These are phyloP conservation scores for Favolaschia claudopus DNA, from an alignment of 768 basidiomycete species.

Conservation along the genomic window DNA sequence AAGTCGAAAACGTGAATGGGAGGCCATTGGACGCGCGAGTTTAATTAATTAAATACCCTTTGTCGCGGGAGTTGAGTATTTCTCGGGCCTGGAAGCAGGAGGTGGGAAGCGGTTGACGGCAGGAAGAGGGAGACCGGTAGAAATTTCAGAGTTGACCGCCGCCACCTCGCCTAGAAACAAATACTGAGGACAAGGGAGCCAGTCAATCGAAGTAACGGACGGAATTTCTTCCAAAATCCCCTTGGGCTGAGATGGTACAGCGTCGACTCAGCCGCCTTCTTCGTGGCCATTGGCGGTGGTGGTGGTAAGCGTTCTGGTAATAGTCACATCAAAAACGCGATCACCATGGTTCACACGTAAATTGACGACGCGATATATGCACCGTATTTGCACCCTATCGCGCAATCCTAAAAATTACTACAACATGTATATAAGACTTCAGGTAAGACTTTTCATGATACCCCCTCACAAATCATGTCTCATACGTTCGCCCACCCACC, in stretches of 20 bases:
- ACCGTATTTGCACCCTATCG: too few relatives aligned
- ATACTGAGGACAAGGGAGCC: constrained; percentile 2
- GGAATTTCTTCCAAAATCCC: constrained; percentile 97
- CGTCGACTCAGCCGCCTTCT: constrained; percentile 86
- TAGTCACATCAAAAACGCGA: not conserved
- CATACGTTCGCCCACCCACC: constrained; percentile 41
- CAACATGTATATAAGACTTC: too few relatives aligned
- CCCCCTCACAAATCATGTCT: constrained; percentile 28
- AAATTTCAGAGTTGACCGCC: constrained; percentile 90
- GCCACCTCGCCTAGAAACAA: constrained; percentile 73
- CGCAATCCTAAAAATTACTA: too few relatives aligned
- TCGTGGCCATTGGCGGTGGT: constrained; percentile 63
- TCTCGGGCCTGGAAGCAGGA: constrained; percentile 88
- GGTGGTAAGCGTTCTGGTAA: not conserved
- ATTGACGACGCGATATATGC: too few relatives aligned
- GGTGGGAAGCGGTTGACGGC: constrained; percentile 80
- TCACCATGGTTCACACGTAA: too few relatives aligned
- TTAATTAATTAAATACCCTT: constrained; percentile 72
- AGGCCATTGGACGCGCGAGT: not conserved
- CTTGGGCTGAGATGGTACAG: constrained; percentile 89
- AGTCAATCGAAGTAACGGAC: constrained; percentile 53
- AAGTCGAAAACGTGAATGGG: constrained; percentile 3
- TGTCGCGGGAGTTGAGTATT: constrained; percentile 87
- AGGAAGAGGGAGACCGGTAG: constrained; percentile 84
- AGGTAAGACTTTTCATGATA: too few relatives aligned